Evolutionary conservation across 768 basidiomycete species (phyloP), one percentile per base, ranked within the genome.

Genomic region (Auriscalpium vulgare): DNA sequence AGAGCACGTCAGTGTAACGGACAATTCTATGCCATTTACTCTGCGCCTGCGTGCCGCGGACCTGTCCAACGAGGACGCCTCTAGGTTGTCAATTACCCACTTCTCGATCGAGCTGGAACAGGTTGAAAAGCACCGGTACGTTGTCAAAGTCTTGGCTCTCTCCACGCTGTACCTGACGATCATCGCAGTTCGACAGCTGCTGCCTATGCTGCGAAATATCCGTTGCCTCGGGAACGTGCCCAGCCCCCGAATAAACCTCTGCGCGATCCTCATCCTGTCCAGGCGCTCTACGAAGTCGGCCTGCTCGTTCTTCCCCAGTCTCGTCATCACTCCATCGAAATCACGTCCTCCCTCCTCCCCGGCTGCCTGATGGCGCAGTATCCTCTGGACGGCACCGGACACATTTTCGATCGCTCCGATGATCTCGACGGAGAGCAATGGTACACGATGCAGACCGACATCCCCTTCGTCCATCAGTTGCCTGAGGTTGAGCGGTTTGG

Each of bases 201-300:
- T 16, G 68, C 73, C 29, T 82, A 78, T 59, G 62, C 72, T 3
- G 50, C 73, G 4, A 71, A 69, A 34, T 83, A 73, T 68, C 84
- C 86, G 5, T 58, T 91, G 9, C 87, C 87, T 17, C 71, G 79
- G 3, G 37, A 9, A 58, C 66, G 46, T 66, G 72, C 10, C 63
- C 90, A 93, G 59, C 89, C 89, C 21, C 90, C 89, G 7, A 70
- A 74, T 47, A 58, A 73, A 37, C 80, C 84, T 1, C 74, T 93
- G 21, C 78, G 74, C 13, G 67, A 75, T 40, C 72, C 81, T 1
- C 83, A 88, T 58, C 72, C 80, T 6, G 59, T 78, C 13, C 67
- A 67, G n/a, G 57, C 69, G 1, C 66, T 88, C 34, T 78, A 78
- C 56, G 71, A 76, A 19, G 59, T 83, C 47, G 83, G 81, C 50